phyloP scores from a whole-genome alignment of 148 eudicot species.

The Polygonum aviculare region DNA sequence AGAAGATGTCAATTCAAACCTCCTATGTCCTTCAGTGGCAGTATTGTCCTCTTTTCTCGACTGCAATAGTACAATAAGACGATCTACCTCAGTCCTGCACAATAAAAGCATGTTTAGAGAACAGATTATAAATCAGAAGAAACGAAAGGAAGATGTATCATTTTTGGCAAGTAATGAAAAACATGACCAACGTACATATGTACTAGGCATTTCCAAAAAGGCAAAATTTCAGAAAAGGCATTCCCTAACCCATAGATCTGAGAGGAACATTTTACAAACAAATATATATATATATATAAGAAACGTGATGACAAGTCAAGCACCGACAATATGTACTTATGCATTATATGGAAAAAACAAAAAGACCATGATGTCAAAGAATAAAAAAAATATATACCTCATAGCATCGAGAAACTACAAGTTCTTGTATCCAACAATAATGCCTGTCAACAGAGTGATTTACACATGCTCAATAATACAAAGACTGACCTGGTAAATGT shows the following conservation, averaged over 20 bases:
- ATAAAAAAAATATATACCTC: background rate
- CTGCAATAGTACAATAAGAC: conserved; percentile 43
- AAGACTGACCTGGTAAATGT: conserved; percentile 66
- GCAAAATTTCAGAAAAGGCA: background rate
- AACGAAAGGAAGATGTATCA: background rate
- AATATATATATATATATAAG: background rate
- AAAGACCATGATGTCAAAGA: no score
- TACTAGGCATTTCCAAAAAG: no score
- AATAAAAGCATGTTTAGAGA: background rate
- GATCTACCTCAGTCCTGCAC: conserved; percentile 67
- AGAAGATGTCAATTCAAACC: conserved; percentile 17
- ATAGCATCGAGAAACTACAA: background rate
- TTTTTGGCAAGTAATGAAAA: background rate
- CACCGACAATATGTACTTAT: background rate
- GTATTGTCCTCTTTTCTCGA: conserved; percentile 41
- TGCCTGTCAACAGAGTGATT: background rate
- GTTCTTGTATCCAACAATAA: background rate
- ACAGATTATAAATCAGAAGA: background rate
- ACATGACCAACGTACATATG: background rate
- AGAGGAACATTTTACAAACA: background rate
- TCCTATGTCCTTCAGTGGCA: conserved; percentile 18
- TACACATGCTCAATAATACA: background rate
- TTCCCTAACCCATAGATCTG: background rate
- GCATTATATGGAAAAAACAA: background rate
- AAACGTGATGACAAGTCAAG: background rate